Evolutionary conservation across 805 yeast species (phyloP).

Genomic region (Komagataella pastoris): DNA sequence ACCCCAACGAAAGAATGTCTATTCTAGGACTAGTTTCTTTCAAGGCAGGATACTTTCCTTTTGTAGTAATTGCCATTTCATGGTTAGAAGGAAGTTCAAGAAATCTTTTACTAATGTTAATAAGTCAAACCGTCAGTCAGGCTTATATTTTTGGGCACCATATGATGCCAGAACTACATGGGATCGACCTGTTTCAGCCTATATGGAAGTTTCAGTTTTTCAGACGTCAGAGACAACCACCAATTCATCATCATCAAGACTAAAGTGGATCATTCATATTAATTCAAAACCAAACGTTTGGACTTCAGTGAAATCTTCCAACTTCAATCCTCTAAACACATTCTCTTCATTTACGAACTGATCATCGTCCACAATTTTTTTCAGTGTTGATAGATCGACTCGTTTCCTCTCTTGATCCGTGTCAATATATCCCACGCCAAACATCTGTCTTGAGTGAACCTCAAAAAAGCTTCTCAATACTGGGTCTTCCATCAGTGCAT

Average conservation of each 20-base stretch:
- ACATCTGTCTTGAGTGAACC: background rate
- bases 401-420: background rate
- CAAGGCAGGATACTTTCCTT: conserved; percentile 29
- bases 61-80: conserved; percentile 18
- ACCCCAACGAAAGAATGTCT: conserved; percentile 24
- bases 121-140: conserved; percentile 30
- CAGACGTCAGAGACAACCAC: background rate
- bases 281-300: background rate
- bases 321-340: conserved; percentile 10
- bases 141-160: conserved; percentile 24
- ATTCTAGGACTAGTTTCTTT: conserved; percentile 27
- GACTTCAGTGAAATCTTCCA: conserved; percentile 7
- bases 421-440: background rate
- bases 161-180: conserved; percentile 24
- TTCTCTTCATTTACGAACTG: conserved; percentile 3
- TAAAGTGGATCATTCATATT: background rate
- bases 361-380: background rate
- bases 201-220: conserved; percentile 22
- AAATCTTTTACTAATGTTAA: conserved; percentile 10
- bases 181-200: conserved; percentile 22
- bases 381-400: conserved; percentile 1
- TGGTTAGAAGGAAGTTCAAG: conserved; percentile 8
- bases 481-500: background rate
- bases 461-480: background rate
- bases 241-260: background rate